Base-by-base conservation (phyloP, 352 stramenopile species). In the Globisporangium perplexum region DNA sequence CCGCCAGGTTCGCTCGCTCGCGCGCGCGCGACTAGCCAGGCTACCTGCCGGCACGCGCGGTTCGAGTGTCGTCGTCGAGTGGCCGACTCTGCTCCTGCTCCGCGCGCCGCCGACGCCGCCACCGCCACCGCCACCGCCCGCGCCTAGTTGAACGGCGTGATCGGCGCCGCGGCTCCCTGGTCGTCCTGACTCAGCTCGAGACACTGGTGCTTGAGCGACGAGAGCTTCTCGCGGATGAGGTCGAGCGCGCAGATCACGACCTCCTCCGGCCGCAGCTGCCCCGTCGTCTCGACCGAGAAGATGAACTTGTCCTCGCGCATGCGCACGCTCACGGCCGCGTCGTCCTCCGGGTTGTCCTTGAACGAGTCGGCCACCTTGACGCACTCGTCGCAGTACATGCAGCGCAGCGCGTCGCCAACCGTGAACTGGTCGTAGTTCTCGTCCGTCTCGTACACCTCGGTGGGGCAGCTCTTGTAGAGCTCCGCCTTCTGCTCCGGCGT, bases 201-300 rank as follows among this genome's bases (percentile, higher is more conserved):
- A 54, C 79, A 91, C 70, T 94, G 84, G 57, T 94, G 82, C 65
- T 91, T 94, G 36, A 94, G 67, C 53, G 72, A 87, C 58, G 78
- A 89, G 46, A 94, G 57, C 55, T 94, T 94, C 54, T 94, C 84
- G 10, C 83, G 81, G 47, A 94, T 94, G 14, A 94, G 68, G 63
- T 94, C 84, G 48, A 94, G 57, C 56, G 84, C 84, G 44, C 82
- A 93, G 53, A 92, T 91, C 44, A 94, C 84, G 28, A 94, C 82
- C 65, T 92, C 81, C 57, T 94, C 84, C 1, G 84, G 84, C 55
- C 84, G 83, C 35, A 94, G 53, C 57, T 92, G 82, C 22, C 84
- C 84, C n/a, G 81, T 92, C 38, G 84, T 93, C 80, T 99, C 96
- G 30, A 99, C 93, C 4, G 85, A 96, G 66, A 98, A 99, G 56